phyloP scores from a whole-genome alignment of 805 yeast species.

The Cyberlindnera euphorbiiphila region DNA sequence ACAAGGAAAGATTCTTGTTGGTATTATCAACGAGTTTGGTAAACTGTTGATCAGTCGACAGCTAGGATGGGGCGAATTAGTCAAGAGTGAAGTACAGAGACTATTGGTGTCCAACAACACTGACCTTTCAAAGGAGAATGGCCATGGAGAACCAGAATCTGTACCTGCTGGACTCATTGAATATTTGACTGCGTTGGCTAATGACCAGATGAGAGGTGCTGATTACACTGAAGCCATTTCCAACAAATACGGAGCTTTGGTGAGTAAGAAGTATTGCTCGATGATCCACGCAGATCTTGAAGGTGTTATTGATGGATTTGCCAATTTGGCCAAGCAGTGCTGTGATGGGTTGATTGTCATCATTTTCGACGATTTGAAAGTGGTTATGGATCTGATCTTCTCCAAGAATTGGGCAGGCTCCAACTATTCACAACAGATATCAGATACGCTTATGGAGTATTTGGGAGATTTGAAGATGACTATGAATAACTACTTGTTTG shows the following conservation, averaged over 20 bases:
- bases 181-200: conserved; percentile 77
- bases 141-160: conserved; percentile 36
- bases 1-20: conserved; percentile 73
- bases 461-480: conserved; percentile 56
- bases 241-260: conserved; percentile 58
- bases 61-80: conserved; percentile 51
- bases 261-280: conserved; percentile 57
- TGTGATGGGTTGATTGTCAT: conserved; percentile 53
- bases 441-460: conserved; percentile 74
- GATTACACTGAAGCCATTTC: conserved; percentile 68
- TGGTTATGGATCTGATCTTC: conserved; percentile 59
- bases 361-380: conserved; percentile 66
- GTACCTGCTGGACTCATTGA: conserved; percentile 77
- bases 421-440: conserved; percentile 54
- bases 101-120: conserved; percentile 25
- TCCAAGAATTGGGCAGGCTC: conserved; percentile 62
- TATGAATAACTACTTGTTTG: conserved; percentile 51
- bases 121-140: conserved; percentile 21
- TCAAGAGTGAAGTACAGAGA: conserved; percentile 49
- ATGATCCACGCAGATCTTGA: conserved; percentile 56
- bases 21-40: conserved; percentile 72
- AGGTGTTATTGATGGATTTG: conserved; percentile 73
- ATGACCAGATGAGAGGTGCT: conserved; percentile 74
- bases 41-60: conserved; percentile 58
- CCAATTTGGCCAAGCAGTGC: conserved; percentile 65